phyloP scores from a whole-genome alignment of 805 yeast species.

The Torulaspora microellipsoides region DNA sequence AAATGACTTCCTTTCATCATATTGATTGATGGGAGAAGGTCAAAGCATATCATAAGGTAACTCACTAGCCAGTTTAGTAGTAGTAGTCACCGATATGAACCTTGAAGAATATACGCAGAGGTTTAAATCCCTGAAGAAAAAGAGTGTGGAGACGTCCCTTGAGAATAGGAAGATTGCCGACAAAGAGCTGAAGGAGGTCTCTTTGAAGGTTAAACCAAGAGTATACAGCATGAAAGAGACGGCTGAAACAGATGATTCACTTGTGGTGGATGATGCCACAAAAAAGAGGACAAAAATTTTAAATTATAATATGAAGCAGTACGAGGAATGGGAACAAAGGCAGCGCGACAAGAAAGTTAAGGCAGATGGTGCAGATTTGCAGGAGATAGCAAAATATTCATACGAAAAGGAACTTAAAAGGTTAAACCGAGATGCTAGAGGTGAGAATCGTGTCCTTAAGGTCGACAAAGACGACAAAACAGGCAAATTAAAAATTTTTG shows the following conservation, averaged over 20 bases:
- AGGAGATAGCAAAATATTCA: slow-evolving; percentile 27
- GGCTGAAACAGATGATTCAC: neutral
- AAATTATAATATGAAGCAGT: slow-evolving; percentile 25
- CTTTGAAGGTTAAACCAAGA: slow-evolving; percentile 19
- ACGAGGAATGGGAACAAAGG: slow-evolving; percentile 23
- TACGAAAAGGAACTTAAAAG: slow-evolving; percentile 28
- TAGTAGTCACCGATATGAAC: slow-evolving; percentile 5
- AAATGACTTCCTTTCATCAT: neutral
- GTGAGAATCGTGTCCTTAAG: neutral
- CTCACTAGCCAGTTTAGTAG: neutral
- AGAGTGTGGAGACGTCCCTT: slow-evolving; percentile 17
- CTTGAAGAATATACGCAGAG: slow-evolving; percentile 10
- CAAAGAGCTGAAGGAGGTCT: slow-evolving; percentile 11
- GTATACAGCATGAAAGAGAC: slow-evolving; percentile 23
- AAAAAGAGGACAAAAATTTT: slow-evolving; percentile 11
- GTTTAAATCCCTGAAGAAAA: slow-evolving; percentile 19
- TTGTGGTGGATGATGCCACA: slow-evolving; percentile 3
- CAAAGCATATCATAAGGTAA: too few relatives aligned
- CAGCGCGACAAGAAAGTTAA: slow-evolving; percentile 7
- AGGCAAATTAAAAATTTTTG: slow-evolving; percentile 17
- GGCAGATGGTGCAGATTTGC: slow-evolving; percentile 8
- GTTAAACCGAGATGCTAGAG: slow-evolving; percentile 1
- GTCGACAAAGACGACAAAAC: slow-evolving; percentile 9
- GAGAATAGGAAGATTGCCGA: slow-evolving; percentile 24
- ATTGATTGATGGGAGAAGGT: too few relatives aligned